Conservation (phyloP, 2,329 filamentous ascomycete species). For the Cladosporium sp. region DNA sequence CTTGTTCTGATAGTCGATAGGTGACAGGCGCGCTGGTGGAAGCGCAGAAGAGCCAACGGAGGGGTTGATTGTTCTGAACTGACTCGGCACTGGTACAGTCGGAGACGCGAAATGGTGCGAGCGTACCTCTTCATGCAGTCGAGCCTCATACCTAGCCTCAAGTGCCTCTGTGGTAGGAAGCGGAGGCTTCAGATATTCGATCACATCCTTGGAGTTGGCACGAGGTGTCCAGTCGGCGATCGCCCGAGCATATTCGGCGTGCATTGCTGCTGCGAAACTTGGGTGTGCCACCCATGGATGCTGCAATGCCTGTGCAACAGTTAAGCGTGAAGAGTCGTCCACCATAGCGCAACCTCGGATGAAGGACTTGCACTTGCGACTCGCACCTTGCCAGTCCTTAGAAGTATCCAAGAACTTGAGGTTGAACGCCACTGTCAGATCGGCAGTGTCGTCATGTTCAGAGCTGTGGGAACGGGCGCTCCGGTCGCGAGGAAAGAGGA, state of each 20-base stretch:
- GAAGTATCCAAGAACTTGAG: constrained; percentile 47
- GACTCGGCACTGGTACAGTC: not conserved
- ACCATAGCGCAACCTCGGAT: constrained; percentile 53
- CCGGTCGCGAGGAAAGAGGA: constrained; percentile 46
- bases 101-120: constrained; percentile 12
- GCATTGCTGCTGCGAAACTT: constrained; percentile 48
- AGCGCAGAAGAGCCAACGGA: not conserved
- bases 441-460: constrained; percentile 25
- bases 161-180: not conserved
- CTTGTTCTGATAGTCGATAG: not conserved
- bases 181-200: constrained; percentile 8
- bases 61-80: constrained; percentile 3
- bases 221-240: constrained; percentile 52
- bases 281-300: constrained; percentile 60
- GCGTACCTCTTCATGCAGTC: constrained; percentile 4
- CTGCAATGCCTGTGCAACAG: constrained; percentile 53
- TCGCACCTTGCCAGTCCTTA: constrained; percentile 42
- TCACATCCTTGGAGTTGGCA: not conserved
- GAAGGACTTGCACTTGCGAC: constrained; percentile 53
- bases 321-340: constrained; percentile 52
- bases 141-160: not conserved
- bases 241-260: constrained; percentile 51
- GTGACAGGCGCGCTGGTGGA: not conserved
- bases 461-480: constrained; percentile 31
- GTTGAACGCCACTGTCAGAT: constrained; percentile 30